phyloP scores from a whole-genome alignment of 306 rosid genomes.

The Glycine latifolia region DNA sequence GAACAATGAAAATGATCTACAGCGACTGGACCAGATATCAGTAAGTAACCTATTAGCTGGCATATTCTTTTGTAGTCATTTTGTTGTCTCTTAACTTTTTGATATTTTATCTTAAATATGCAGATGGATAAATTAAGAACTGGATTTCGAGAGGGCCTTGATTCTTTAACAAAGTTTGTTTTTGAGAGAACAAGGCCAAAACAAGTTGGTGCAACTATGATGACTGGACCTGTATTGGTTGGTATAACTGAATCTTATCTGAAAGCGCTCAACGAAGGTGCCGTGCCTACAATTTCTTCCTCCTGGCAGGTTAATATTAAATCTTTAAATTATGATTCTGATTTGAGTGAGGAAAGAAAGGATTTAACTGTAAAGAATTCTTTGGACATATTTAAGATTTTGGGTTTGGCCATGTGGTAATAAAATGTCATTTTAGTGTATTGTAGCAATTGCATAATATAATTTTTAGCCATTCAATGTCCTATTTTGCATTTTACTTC shows the following conservation, averaged over 20 bases:
- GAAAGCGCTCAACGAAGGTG: slow-evolving; percentile 93
- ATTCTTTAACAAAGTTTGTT: slow-evolving; percentile 84
- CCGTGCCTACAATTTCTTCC: slow-evolving; percentile 93
- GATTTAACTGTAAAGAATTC: slow-evolving; percentile 2
- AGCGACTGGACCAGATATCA: slow-evolving; percentile 82
- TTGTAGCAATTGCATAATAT: slow-evolving; percentile 23
- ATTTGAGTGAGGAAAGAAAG: background rate
- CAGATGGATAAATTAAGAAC: slow-evolving; percentile 86
- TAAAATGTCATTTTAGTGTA: slow-evolving; percentile 30
- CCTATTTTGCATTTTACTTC: background rate
- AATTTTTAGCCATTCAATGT: slow-evolving; percentile 5
- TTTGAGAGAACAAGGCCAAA: slow-evolving; percentile 96
- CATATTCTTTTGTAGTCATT: background rate
- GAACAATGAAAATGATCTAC: slow-evolving; percentile 87
- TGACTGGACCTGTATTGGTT: slow-evolving; percentile 93
- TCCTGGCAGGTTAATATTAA: slow-evolving; percentile 91
- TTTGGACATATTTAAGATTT: background rate
- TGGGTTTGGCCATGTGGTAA: background rate
- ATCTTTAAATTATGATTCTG: slow-evolving; percentile 6
- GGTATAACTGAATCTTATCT: slow-evolving; percentile 90
- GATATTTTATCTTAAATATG: slow-evolving; percentile 43
- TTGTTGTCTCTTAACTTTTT: slow-evolving; percentile 17
- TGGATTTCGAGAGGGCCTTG: slow-evolving; percentile 82
- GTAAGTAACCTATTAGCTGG: slow-evolving; percentile 52
- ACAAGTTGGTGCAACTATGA: slow-evolving; percentile 92